Evolutionary conservation across 345 rosid species (phyloP), one percentile per base, ranked within the genome.

Genomic region (Populus pruinosa): DNA sequence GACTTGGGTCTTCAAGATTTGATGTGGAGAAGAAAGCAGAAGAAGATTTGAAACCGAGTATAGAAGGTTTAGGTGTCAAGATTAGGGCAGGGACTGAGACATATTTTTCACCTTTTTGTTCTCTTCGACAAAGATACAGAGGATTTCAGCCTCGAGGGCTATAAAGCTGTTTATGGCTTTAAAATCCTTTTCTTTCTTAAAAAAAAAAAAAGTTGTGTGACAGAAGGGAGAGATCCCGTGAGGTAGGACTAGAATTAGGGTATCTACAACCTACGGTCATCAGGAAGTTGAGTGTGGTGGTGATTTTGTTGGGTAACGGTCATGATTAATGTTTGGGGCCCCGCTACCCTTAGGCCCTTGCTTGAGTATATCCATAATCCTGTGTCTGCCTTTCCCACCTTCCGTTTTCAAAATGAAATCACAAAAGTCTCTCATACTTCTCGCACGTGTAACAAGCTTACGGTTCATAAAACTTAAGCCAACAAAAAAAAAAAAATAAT

Each of bases 121-220:
- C 49, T 59, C 29, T 6, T 29, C 39, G 64, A 74, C 64, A 75
- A 75, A 65, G 69, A 56, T 23, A 69, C 17, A 53, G 70, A 50
- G 75, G 73, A 53, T 25, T 77, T 77, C 75, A 49, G 61, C 71
- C 81, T 76, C 91, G 90, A 93, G 93, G 97, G 98, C 92, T 93
- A 89, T 86, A 83, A 89, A 84, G 84, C 74, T 76, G 74, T 79
- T 66, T 16, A 53, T 72, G 35, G 27, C n/a, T 81, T 87, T 82
- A 72, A 50, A 79, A 64, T 43, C 47, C 11, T 33, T 33, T 27
- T 27, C 1, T 27, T 27, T 10, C 18, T 73, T 78, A 50, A 53
- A 6, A 2, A 27, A 27, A 27, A 1, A 53, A 56, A 21, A 76
- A 69, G 39, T 9, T 65, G 64, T 31, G 73, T 81, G 73, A 66